phyloP scores from a whole-genome alignment of 257 asterid species.

The Buddleja alternifolia region DNA sequence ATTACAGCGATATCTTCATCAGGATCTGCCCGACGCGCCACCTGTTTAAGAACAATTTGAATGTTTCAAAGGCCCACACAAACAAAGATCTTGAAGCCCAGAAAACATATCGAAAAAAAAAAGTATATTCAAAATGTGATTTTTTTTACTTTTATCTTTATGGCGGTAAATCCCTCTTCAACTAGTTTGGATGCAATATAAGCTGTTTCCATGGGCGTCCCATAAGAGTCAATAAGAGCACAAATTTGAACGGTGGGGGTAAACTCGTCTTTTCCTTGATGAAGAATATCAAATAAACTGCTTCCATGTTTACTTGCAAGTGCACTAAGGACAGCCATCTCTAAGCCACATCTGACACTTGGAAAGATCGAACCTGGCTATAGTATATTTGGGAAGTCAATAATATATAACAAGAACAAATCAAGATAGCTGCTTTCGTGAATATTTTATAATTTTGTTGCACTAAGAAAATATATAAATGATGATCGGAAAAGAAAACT shows the following conservation, averaged over 20 bases:
- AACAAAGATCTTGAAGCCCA: no score
- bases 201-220: slow-evolving; percentile 76
- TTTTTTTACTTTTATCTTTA: slow-evolving; percentile 73
- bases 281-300: slow-evolving; percentile 64
- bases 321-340: slow-evolving; percentile 90
- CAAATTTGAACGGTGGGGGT: slow-evolving; percentile 63
- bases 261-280: slow-evolving; percentile 46
- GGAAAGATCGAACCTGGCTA: slow-evolving; percentile 89
- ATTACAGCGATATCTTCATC: slow-evolving; percentile 77
- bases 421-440: not conserved
- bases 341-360: slow-evolving; percentile 93
- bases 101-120: no score
- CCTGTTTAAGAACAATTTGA: slow-evolving; percentile 45
- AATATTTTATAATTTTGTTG: not conserved
- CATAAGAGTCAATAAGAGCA: slow-evolving; percentile 84
- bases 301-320: slow-evolving; percentile 69
- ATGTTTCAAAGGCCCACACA: no score
- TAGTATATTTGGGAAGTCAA: slow-evolving; percentile 31
- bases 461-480: not conserved
- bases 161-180: slow-evolving; percentile 79
- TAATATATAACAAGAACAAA: slow-evolving; percentile 6
- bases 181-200: slow-evolving; percentile 64
- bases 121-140: no score
- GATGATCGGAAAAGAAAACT: slow-evolving; percentile 34
- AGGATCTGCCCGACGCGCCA: slow-evolving; percentile 77